These are phyloP conservation scores for Zhuliangozyma blackwelliae DNA, from an alignment of 1,139 yeast genomes.

Conservation along the genomic window DNA sequence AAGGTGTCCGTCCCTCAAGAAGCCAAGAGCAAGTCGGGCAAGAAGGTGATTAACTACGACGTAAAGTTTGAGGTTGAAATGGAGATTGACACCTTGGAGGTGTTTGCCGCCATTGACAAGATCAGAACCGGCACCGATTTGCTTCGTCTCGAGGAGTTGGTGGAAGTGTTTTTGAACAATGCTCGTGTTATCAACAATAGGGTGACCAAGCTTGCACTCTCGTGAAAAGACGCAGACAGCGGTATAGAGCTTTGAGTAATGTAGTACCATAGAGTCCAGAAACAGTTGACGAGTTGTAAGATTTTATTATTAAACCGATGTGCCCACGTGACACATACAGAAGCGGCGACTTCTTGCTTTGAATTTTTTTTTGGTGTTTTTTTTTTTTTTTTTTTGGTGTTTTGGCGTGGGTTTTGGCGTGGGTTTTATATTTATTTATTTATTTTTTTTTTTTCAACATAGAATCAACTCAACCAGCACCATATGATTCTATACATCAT, in stretches of 20 bases:
- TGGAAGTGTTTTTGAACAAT: conserved; percentile 69
- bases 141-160: conserved; percentile 62
- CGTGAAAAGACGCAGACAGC: too few species aligned
- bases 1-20: conserved; percentile 50
- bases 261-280: too few species aligned
- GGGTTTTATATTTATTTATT: neutral
- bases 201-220: conserved; percentile 39
- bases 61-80: conserved; percentile 58
- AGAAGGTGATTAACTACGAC: conserved; percentile 37
- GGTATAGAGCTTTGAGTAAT: too few species aligned
- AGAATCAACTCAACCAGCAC: neutral
- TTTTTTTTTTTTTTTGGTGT: too few species aligned
- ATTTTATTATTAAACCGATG: too few species aligned
- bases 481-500: conserved; percentile 3
- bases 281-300: too few species aligned
- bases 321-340: too few species aligned
- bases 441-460: neutral
- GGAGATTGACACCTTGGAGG: conserved; percentile 65
- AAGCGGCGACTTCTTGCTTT: too few species aligned
- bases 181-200: conserved; percentile 51
- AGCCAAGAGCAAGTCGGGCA: conserved; percentile 40
- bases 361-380: too few species aligned
- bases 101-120: conserved; percentile 59
- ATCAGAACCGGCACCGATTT: conserved; percentile 48
- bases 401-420: too few species aligned